phyloP scores from a whole-genome alignment of 768 basidiomycete genomes.

The Lyophyllum atratum region DNA sequence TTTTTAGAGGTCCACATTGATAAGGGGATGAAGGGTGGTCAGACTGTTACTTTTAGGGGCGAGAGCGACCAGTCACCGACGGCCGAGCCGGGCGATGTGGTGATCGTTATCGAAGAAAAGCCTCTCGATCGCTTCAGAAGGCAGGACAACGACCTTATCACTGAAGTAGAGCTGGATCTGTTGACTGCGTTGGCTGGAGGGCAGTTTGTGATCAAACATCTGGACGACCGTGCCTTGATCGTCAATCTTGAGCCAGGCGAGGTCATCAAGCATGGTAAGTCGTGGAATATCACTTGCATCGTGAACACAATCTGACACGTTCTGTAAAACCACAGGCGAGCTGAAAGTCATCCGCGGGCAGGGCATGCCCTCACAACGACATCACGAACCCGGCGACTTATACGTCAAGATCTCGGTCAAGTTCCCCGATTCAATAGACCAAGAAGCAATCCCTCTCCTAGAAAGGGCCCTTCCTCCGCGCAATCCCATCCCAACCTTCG shows the following conservation, averaged over 20 bases:
- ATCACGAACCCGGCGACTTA: slow-evolving; percentile 95
- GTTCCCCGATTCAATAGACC: slow-evolving; percentile 85
- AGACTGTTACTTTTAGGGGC: slow-evolving; percentile 85
- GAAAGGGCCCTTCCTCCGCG: slow-evolving; percentile 88
- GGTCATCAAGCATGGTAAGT: slow-evolving; percentile 88
- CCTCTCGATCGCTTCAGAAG: slow-evolving; percentile 87
- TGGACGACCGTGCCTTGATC: slow-evolving; percentile 88
- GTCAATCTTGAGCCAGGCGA: slow-evolving; percentile 88
- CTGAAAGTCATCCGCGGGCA: slow-evolving; percentile 91
- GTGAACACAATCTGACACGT: background rate
- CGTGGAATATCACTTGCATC: background rate
- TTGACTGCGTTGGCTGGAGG: slow-evolving; percentile 94
- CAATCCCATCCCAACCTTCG: slow-evolving; percentile 61
- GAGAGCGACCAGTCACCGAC: slow-evolving; percentile 93
- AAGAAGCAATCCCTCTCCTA: slow-evolving; percentile 65
- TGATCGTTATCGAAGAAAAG: slow-evolving; percentile 93
- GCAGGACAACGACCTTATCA: slow-evolving; percentile 84
- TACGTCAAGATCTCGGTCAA: slow-evolving; percentile 83
- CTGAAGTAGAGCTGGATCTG: slow-evolving; percentile 89
- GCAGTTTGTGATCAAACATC: slow-evolving; percentile 84
- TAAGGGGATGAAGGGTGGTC: slow-evolving; percentile 95
- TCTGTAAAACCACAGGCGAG: slow-evolving; percentile 54
- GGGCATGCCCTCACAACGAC: slow-evolving; percentile 98
- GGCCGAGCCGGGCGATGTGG: slow-evolving; percentile 89
- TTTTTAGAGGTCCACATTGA: slow-evolving; percentile 97